Evolutionary conservation across 306 rosid genomes (phyloP), one percentile per base, ranked within the genome.

Genomic region (Cucurbita maxima): DNA sequence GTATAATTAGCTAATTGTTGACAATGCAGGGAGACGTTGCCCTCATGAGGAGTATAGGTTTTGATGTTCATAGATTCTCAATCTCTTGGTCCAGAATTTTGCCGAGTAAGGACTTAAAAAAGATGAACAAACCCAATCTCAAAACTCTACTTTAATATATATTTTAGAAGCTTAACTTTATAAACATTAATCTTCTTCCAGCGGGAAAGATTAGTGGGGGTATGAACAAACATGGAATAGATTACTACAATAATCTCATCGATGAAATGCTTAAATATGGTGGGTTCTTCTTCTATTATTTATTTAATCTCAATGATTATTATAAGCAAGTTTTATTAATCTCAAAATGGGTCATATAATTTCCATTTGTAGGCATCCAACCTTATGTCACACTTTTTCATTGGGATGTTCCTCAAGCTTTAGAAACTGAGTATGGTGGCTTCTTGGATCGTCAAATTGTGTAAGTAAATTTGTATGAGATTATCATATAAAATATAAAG

Each of bases 361-460:
- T 55, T 22, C 8, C 9, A 57, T 12, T 38, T 77, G 52, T 80
- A 92, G 96, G 92, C 78, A 88, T 86, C 72, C 77, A 88, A 78
- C 92, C 96, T 57, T 94, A 86, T 79, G 85, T 79, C 22, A 86
- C 96, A 12, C 43, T 89, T 3, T 78, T 81, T 60, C 79, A 87
- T 58, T 58, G 0, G 61, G 96, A 88, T 80, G 78, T 82, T 41
- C 97, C 92, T 8, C 95, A 89, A 14, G 83, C 76, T 53, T 90
- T 89, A 22, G 90, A 92, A 40, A 89, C 85, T 67, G 87, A 85
- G 60, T 92, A 92, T 25, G 90, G 85, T 81, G 96, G 96, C 79
- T 92, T 94, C 96, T 0, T 89, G 63, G 76, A 79, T 52, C 86
- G 72, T 15, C 13, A 82, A 41, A 74, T 86, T 50, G 62, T 89